Base-by-base conservation (phyloP, 169 alveolate genomes). In the Besnoitia besnoiti region DNA sequence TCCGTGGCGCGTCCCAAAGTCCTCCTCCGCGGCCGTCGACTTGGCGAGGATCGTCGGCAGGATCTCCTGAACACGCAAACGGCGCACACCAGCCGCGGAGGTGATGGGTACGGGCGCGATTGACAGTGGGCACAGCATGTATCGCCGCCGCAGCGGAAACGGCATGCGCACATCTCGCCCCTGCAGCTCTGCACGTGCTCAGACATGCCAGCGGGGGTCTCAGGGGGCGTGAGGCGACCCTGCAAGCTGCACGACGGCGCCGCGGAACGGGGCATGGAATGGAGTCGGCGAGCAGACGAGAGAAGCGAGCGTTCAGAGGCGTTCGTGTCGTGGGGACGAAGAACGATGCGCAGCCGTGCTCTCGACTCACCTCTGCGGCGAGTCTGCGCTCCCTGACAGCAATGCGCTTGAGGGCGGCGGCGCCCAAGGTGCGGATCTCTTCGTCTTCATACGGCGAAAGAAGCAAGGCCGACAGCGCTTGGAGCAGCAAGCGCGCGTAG, bases 361-460 rank as follows among this genome's bases (percentile, higher is more conserved):
- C 7, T 16, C 39, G 61, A 10, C 87, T 16, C 5, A 77, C 87
- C 87, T 77, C 59, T 24, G 40, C 87, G 16, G 61, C 49, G 30
- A 42, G 61, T 27, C 30, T 44, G 24, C n/a, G 61, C 0, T 77
- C 7, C 59, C 7, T 24, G 0, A 24, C 55, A 10, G 89, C 79
- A 27, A 90, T 90, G 0, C 89, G 50, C 35, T 51, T 39, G 35
- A 47, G 42, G 21, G 85, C 77, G 0, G 93, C 88, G 46, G 93
- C 93, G 46, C 87, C 89, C 5, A 90, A 82, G 49, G 19, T 46
- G 30, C 93, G 87, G 27, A 90, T 47, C 44, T 90, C 89, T 7
- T 84, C 82, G 33, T 90, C 93, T 46, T 62, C 75, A 84, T 76
- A 79, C 10, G 51, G 55, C 62, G 73, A 67, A 40, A 90, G 89